Evolutionary conservation across 495 filamentous ascomycete species (phyloP), one percentile per base, ranked within the genome.

Genomic region (Tuber umbilicatum): DNA sequence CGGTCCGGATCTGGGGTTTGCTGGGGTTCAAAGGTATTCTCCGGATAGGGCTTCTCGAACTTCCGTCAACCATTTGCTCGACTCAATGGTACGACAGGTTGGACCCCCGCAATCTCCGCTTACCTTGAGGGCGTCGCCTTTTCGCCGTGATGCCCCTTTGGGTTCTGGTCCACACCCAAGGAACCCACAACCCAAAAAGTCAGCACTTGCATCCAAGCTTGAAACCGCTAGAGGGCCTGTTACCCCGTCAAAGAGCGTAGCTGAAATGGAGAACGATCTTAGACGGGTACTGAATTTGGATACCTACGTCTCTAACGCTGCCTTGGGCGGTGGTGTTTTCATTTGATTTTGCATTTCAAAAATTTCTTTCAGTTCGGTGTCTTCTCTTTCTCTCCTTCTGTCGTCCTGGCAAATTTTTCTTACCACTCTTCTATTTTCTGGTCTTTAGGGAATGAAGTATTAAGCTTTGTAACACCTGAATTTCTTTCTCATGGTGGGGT

Each of bases 261-360:
- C 75, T n/a, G 78, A 80, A 60, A 80, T 82, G 64, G 81, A 82
- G 75, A 80, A 82, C 55, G 75, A 78, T 74, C 70, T 82, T 47
- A 77, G 81, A 67, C 76, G 75, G 55, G 72, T 80, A 68, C 75
- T 82, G 70, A 82, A 78, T n/a, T 45, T 77, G 31, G 75, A 55
- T 60, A 40, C 42, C 23, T 37, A 39, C 2, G 23, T 21, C 70
- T 64, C 39, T n/a, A 38, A 27, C 21, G 23, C 38, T 72, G 70
- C 40, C 70, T 64, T 64, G 55, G 31, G 31, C 27, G 55, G 55
- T 31, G 73, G 73, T 42, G 73, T 75, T 31, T 67, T 81, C 79
- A 81, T 81, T 74, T 81, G 38, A 81, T 71, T 67, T 73, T 68
- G 40, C 73, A 31, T 69, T 41, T 60, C 69, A 75, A 64, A 64